phyloP scores from a whole-genome alignment of 2,329 filamentous ascomycete species.

The Penicillium sp. region DNA sequence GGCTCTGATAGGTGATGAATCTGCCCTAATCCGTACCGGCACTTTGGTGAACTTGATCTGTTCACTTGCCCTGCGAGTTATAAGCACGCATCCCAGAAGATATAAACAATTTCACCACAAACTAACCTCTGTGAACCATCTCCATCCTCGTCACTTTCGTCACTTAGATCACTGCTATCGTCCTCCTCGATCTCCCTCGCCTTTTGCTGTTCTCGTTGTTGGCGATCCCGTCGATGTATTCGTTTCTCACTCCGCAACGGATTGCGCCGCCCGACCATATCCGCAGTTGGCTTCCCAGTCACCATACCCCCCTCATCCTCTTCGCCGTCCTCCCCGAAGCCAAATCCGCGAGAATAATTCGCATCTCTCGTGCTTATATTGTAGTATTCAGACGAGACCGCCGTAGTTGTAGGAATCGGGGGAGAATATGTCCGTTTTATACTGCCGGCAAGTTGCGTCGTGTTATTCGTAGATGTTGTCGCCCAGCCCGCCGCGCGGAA shows the following conservation, averaged over 20 bases:
- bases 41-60: constrained; percentile 97
- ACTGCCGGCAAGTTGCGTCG: constrained; percentile 52
- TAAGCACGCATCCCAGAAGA: constrained; percentile 25
- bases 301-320: constrained; percentile 69
- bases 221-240: constrained; percentile 42
- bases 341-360: constrained; percentile 31
- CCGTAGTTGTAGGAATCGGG: constrained; percentile 64
- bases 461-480: constrained; percentile 41
- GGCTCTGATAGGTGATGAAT: constrained; percentile 80
- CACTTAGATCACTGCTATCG: constrained; percentile 69
- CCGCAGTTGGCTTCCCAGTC: constrained; percentile 61
- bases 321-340: constrained; percentile 55
- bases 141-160: constrained; percentile 68
- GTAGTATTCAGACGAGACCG: constrained; percentile 67
- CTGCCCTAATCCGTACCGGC: constrained; percentile 83
- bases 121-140: constrained; percentile 48
- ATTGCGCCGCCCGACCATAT: constrained; percentile 58
- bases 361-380: constrained; percentile 49
- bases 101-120: neutral
- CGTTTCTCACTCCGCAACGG: constrained; percentile 37
- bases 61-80: constrained; percentile 67
- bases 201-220: constrained; percentile 56
- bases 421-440: constrained; percentile 70
- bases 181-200: constrained; percentile 64
- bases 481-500: constrained; percentile 69